These are phyloP conservation scores for Paramecium primaurelia DNA, from an alignment of 73 alveolate genomes.

Conservation along the genomic window DNA sequence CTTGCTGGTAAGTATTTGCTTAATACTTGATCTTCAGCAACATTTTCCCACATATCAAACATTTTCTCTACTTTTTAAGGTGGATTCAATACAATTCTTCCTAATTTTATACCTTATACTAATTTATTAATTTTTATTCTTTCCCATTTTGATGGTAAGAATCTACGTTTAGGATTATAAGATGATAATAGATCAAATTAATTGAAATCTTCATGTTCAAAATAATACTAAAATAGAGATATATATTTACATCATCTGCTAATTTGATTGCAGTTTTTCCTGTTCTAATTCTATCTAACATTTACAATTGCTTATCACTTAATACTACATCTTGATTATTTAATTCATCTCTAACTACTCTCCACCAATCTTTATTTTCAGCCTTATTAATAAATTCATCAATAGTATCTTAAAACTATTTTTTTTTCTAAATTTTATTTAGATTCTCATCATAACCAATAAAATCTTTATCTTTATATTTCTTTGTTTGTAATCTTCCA, in stretches of 20 bases:
- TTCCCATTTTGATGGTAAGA: slow-evolving; percentile 91
- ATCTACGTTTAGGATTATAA: slow-evolving; percentile 89
- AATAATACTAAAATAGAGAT: slow-evolving; percentile 48
- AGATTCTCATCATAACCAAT: slow-evolving; percentile 45
- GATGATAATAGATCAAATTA: slow-evolving; percentile 77
- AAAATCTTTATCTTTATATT: slow-evolving; percentile 35
- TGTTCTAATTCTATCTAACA: slow-evolving; percentile 85
- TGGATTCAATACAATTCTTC: slow-evolving; percentile 81
- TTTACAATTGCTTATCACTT: slow-evolving; percentile 88
- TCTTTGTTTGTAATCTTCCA: slow-evolving; percentile 45
- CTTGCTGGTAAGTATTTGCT: slow-evolving; percentile 71
- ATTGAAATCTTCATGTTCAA: slow-evolving; percentile 80
- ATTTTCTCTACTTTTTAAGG: slow-evolving; percentile 71
- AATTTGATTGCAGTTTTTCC: slow-evolving; percentile 80
- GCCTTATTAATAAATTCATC: slow-evolving; percentile 89
- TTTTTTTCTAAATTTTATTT: not conserved
- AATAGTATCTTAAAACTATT: slow-evolving; percentile 53
- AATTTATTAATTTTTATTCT: slow-evolving; percentile 85
- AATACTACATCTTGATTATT: slow-evolving; percentile 88
- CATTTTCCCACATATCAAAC: slow-evolving; percentile 81
- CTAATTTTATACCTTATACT: slow-evolving; percentile 89
- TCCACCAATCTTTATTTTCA: slow-evolving; percentile 97
- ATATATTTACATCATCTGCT: slow-evolving; percentile 50
- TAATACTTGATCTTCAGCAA: slow-evolving; percentile 69
- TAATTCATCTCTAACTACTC: slow-evolving; percentile 88